These are phyloP conservation scores for Hypsizygus ulmarius DNA, from an alignment of 1,284 basidiomycete species.

Conservation along the genomic window DNA sequence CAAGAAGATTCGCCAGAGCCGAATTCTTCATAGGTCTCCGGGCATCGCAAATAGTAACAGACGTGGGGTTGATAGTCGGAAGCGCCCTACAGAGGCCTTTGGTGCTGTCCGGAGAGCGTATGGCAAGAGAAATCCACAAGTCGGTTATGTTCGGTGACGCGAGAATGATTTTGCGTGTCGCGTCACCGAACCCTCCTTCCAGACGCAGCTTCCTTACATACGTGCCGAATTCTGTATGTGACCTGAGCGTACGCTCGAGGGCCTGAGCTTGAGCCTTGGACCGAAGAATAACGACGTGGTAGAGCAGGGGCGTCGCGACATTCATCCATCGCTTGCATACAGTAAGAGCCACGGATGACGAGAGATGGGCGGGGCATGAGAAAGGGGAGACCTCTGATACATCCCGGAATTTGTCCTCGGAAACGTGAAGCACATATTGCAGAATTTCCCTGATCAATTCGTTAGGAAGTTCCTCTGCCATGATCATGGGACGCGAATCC, in stretches of 20 bases:
- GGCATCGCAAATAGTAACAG: slow-evolving; percentile 17
- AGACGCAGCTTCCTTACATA: slow-evolving; percentile 26
- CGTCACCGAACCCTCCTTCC: slow-evolving; percentile 25
- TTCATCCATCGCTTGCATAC: slow-evolving; percentile 18
- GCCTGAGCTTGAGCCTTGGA: slow-evolving; percentile 26
- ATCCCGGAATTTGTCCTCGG: slow-evolving; percentile 10
- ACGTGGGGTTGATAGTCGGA: slow-evolving; percentile 11
- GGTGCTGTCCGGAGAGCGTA: slow-evolving; percentile 20
- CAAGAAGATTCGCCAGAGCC: too few species aligned
- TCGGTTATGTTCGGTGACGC: slow-evolving; percentile 22
- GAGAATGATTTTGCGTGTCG: slow-evolving; percentile 19
- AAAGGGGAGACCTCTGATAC: slow-evolving; percentile 10
- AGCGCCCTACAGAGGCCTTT: slow-evolving; percentile 19
- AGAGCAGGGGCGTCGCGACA: slow-evolving; percentile 24
- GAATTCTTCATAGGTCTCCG: too few species aligned
- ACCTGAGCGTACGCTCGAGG: slow-evolving; percentile 18
- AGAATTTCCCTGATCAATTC: slow-evolving; percentile 11
- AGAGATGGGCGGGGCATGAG: slow-evolving; percentile 1
- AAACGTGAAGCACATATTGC: slow-evolving; percentile 5
- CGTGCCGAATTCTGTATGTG: slow-evolving; percentile 18
- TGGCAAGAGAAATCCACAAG: slow-evolving; percentile 18
- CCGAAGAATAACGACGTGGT: slow-evolving; percentile 23
- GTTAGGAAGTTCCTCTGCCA: slow-evolving; percentile 3
- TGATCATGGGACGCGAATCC: too few species aligned
- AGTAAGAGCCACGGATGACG: slow-evolving; percentile 3